Evolutionary conservation across 148 eudicot species (phyloP).

Genomic region (Cornus controversa): DNA sequence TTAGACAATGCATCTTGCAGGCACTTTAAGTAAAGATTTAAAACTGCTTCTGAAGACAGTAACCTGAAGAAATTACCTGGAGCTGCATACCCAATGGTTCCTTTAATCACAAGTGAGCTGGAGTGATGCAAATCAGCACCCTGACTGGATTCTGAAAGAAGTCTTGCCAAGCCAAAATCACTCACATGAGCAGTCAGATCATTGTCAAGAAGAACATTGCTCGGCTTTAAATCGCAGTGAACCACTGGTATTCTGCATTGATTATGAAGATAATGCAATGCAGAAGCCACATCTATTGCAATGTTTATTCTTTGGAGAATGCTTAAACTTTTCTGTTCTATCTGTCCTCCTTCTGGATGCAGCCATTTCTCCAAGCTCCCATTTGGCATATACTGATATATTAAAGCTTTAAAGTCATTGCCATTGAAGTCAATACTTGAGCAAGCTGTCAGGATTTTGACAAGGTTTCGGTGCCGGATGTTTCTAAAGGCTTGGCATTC

Average conservation of each 20-base stretch:
- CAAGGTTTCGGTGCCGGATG: slow-evolving; percentile 36
- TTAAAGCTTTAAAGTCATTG: slow-evolving; percentile 34
- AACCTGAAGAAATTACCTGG: slow-evolving; percentile 24
- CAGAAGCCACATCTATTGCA: slow-evolving; percentile 35
- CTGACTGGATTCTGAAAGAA: slow-evolving; percentile 8
- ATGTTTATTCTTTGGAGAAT: slow-evolving; percentile 33
- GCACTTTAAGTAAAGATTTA: too few relatives aligned
- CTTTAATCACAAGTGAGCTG: slow-evolving; percentile 31
- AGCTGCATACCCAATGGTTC: slow-evolving; percentile 41
- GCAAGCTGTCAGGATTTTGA: slow-evolving; percentile 35
- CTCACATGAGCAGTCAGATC: slow-evolving; percentile 38
- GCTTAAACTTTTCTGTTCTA: neutral
- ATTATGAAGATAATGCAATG: slow-evolving; percentile 35
- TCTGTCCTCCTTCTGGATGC: slow-evolving; percentile 17
- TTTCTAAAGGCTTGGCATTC: slow-evolving; percentile 42
- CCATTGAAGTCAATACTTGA: slow-evolving; percentile 27
- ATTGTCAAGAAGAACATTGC: slow-evolving; percentile 35
- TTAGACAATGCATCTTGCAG: neutral
- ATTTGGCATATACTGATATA: slow-evolving; percentile 34
- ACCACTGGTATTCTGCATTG: slow-evolving; percentile 24
- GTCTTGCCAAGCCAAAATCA: slow-evolving; percentile 43
- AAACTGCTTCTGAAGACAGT: neutral
- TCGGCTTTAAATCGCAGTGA: slow-evolving; percentile 45
- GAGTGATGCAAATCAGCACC: slow-evolving; percentile 12
- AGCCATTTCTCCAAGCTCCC: slow-evolving; percentile 39